Conservation (phyloP, 192 early-diverging fungal species). For the Lunasporangiospora selenospora region DNA sequence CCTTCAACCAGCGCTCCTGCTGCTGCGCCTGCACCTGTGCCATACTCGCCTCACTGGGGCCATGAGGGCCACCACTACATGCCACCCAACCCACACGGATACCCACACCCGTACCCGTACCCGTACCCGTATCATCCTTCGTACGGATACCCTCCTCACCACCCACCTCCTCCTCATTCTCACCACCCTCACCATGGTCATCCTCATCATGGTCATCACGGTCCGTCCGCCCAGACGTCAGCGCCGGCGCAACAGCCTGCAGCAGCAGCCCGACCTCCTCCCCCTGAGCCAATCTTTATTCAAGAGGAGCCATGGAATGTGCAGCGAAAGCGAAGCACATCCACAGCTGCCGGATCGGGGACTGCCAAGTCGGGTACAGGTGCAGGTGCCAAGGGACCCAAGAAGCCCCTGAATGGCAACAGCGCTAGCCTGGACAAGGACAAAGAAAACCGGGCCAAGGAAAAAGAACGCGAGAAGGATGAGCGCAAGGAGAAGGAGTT, state of each 20-base stretch:
- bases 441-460: no score
- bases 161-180: slow-evolving; percentile 16
- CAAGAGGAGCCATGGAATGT: slow-evolving; percentile 45
- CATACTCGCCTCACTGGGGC: slow-evolving; percentile 34
- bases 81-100: slow-evolving; percentile 13
- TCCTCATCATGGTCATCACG: no score
- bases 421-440: no score
- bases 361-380: no score
- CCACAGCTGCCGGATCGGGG: not conserved
- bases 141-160: slow-evolving; percentile 38
- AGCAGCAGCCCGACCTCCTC: not conserved
- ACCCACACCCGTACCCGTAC: slow-evolving; percentile 37
- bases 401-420: no score
- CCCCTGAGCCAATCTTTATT: slow-evolving; percentile 46
- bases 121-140: slow-evolving; percentile 44
- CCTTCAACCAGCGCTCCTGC: no score
- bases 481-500: no score
- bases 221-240: slow-evolving; percentile 1
- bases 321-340: slow-evolving; percentile 32
- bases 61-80: slow-evolving; percentile 30
- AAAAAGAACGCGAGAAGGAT: no score
- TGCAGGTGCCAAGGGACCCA: no score
- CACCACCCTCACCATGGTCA: slow-evolving; percentile 12
- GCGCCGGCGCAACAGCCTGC: slow-evolving; percentile 2
- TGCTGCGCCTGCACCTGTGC: slow-evolving; percentile 2